Evolutionary conservation across 495 filamentous ascomycete species (phyloP).

Genomic region (Bathelium albidoporum): DNA sequence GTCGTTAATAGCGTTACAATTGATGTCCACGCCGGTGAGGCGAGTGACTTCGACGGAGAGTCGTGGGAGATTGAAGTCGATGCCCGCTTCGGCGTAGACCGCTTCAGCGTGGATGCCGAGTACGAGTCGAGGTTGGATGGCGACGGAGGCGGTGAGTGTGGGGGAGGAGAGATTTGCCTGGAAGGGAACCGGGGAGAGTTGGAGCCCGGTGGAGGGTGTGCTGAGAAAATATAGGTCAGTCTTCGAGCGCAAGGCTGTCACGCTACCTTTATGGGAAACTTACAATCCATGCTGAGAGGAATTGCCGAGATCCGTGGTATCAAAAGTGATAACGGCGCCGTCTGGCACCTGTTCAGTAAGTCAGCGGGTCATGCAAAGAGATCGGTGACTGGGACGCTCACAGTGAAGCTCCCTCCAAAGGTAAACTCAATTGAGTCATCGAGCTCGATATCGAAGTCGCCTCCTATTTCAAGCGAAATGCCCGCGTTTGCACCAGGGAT

Average conservation of each 20-base stretch:
- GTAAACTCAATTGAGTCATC: conserved; percentile 1
- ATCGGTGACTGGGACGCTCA: neutral
- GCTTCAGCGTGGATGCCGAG: neutral
- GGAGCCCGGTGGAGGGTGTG: neutral
- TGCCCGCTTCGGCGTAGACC: neutral
- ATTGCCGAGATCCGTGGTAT: neutral
- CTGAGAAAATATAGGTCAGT: neutral
- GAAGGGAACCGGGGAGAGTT: neutral
- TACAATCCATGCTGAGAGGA: neutral
- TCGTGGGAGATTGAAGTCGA: neutral
- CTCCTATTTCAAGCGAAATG: neutral
- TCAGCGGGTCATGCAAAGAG: neutral
- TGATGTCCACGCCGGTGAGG: neutral
- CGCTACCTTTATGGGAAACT: neutral
- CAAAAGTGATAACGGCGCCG: neutral
- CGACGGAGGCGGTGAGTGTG: neutral
- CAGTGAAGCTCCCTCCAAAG: neutral
- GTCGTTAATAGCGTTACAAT: neutral
- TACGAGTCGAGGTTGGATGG: neutral
- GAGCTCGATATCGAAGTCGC: neutral
- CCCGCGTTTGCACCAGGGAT: neutral
- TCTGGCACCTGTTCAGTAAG: neutral
- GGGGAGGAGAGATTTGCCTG: neutral
- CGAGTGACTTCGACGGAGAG: neutral
- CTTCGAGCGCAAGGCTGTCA: neutral